Evolutionary conservation across 106 monocot genomes (phyloP), one percentile per base, ranked within the genome.

Genomic region (Amphibolis antarctica): DNA sequence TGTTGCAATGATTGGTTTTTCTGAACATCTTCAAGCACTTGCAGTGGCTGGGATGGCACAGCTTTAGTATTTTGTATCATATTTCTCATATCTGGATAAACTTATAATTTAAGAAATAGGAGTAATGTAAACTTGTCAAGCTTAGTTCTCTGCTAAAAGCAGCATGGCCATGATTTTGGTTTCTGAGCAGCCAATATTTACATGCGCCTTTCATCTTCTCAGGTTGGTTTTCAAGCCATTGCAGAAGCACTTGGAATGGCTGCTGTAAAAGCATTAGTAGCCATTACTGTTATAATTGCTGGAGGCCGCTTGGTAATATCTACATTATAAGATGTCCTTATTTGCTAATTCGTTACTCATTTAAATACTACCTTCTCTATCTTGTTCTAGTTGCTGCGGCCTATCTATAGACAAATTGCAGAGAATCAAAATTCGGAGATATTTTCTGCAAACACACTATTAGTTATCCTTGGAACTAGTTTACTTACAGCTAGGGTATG

Each of bases 141-240:
- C 7, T 53, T 53, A 24, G 11, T 53, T 9, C 53, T 1, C n/a
- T 20, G 22, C 28, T 57, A 25, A 28, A 10, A 57, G 18, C 60
- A 60, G 5, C 43, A 7, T 19, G 9, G 21, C 1, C 43, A 43
- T 42, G 36, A 36, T 60, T 60, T 19, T 60, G 31, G 18, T 42
- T n/a, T 26, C 28, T 15, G 14, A 14, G 14, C 14, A 14, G 14
- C 14, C 5, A 13, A 20, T 55, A 20, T 1, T 54, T 4, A 10
- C 36, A 4, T 36, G 1, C 69, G 42, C 13, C 49, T 57, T 53
- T 51, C 2, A 5, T 57, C 65, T 53, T 61, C 63, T 67, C 74
- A 96, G 96, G 72, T 96, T 78, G 96, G 96, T 57, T 90, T 96
- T 78, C 96, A 96, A 74, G 96, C 96, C 64, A 90, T 96, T 74